Base-by-base conservation (phyloP, 2,329 filamentous ascomycete species). In the Xylaria sp. region DNA sequence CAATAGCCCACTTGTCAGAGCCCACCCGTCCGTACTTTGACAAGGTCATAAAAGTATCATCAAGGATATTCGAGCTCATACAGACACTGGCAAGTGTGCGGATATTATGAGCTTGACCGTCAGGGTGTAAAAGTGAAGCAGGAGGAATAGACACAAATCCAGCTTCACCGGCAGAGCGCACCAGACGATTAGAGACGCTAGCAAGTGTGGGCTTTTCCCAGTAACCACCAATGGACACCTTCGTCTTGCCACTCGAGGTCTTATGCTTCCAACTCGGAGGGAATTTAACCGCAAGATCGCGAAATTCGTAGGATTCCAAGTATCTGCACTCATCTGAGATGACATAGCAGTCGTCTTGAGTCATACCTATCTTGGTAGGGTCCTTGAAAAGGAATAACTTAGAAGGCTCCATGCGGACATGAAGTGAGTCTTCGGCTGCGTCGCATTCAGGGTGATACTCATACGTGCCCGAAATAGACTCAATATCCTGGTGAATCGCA, bases 371-470 rank as follows among this genome's bases (percentile, higher is more conserved):
- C 10, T 56, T 67, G 2, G 61, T 59, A 4, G 66, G 59, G n/a
- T 71, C 72, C 51, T 72, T 74, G 68, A 72, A 76, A 37, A 70
- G 63, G 39, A 66, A 74, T 1, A 49, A 42, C 47, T 70, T 52
- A 1, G 30, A 19, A 35, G 42, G 46, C 0, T 47, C 23, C 0
- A 56, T 6, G 9, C n/a, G 16, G 11, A 65, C 59, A 49, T 70
- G 68, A 0, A 75, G 64, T 16, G 67, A 70, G 6, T 67, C 49
- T 55, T 72, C 71, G 0, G 73, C 67, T 1, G 67, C 66, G n/a
- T 71, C 72, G 47, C 73, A 75, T 7, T 68, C 37, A 1, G 67
- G 66, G 4, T 59, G 52, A 13, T 65, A 60, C 1, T 50, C 2
- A 53, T 70, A 73, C 0, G 4, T 51, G 3, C 68, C 68, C 10